phyloP scores from a whole-genome alignment of 768 basidiomycete genomes.

The Boletus huronensis region DNA sequence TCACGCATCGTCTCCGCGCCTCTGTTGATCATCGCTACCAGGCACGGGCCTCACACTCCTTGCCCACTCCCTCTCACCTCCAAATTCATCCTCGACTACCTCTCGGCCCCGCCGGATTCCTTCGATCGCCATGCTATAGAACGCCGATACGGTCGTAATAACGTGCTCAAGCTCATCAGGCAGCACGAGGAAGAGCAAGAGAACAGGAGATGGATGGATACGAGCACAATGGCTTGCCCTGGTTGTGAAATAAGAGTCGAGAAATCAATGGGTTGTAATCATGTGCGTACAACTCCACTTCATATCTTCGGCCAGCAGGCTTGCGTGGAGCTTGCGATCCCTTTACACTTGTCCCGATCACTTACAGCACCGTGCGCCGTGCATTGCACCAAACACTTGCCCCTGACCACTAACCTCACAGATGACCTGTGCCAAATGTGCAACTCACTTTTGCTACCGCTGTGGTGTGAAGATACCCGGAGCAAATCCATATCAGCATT shows the following conservation, averaged over 20 bases:
- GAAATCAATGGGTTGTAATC: slow-evolving; percentile 82
- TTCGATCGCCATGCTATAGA: slow-evolving; percentile 52
- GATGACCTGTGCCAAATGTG: slow-evolving; percentile 80
- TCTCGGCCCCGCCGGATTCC: slow-evolving; percentile 53
- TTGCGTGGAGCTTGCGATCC: no score
- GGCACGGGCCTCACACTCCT: slow-evolving; percentile 77
- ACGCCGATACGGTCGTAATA: slow-evolving; percentile 56
- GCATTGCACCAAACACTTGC: not conserved
- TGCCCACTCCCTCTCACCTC: slow-evolving; percentile 72
- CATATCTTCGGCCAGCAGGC: not conserved
- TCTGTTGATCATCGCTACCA: slow-evolving; percentile 27
- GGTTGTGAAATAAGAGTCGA: slow-evolving; percentile 71
- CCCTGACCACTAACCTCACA: slow-evolving; percentile 25
- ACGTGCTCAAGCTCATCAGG: slow-evolving; percentile 56
- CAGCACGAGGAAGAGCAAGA: slow-evolving; percentile 70
- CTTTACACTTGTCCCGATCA: not conserved
- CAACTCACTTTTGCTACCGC: slow-evolving; percentile 77
- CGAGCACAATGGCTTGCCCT: slow-evolving; percentile 68
- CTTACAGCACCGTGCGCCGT: not conserved
- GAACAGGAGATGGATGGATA: slow-evolving; percentile 70
- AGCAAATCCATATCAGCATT: slow-evolving; percentile 64
- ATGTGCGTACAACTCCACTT: slow-evolving; percentile 48
- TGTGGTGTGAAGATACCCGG: slow-evolving; percentile 56
- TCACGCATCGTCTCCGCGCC: not conserved
- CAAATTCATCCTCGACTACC: slow-evolving; percentile 62